Evolutionary conservation across 331 rosid species (phyloP).

Genomic region (Malus hybrid): DNA sequence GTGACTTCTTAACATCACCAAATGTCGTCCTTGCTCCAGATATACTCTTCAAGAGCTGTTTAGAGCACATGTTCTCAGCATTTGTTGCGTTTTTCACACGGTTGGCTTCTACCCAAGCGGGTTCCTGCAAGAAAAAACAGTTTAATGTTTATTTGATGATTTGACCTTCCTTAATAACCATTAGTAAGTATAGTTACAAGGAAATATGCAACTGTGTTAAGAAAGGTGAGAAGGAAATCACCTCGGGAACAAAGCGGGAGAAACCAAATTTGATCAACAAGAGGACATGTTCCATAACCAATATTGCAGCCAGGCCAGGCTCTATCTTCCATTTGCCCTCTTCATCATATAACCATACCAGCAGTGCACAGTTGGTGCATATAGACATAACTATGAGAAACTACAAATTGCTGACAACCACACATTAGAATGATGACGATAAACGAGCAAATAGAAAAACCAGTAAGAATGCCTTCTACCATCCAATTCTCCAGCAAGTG

Average conservation of each 20-base stretch:
- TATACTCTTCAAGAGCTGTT: conserved; percentile 66
- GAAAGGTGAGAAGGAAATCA: conserved; percentile 12
- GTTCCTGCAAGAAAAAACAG: conserved; percentile 57
- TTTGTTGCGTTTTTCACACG: conserved; percentile 57
- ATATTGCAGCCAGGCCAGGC: conserved; percentile 91
- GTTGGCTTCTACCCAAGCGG: conserved; percentile 92
- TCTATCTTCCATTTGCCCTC: conserved; percentile 96
- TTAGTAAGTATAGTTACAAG: not conserved
- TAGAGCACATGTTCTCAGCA: conserved; percentile 70
- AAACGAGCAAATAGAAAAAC: not conserved
- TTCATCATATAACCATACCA: conserved; percentile 84
- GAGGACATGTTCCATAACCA: conserved; percentile 84
- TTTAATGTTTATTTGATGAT: not conserved
- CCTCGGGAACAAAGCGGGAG: conserved; percentile 92
- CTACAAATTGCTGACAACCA: conserved; percentile 32
- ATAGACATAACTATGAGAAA: conserved; percentile 74
- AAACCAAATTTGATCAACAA: conserved; percentile 78
- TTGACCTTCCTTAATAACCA: not conserved
- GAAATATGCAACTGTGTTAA: not conserved
- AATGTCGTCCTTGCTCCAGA: conserved; percentile 36
- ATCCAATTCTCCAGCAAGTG: too few relatives aligned
- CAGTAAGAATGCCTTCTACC: not conserved
- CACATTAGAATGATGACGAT: conserved; percentile 10
- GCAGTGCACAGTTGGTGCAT: conserved; percentile 93
- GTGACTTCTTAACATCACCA: conserved; percentile 17